Percentiles rank a stretch among this genome's conserved stretches.
These are phyloP conservation scores for Suillus plorans DNA, from an alignment of 768 basidiomycete species.

Conservation along the genomic window DNA sequence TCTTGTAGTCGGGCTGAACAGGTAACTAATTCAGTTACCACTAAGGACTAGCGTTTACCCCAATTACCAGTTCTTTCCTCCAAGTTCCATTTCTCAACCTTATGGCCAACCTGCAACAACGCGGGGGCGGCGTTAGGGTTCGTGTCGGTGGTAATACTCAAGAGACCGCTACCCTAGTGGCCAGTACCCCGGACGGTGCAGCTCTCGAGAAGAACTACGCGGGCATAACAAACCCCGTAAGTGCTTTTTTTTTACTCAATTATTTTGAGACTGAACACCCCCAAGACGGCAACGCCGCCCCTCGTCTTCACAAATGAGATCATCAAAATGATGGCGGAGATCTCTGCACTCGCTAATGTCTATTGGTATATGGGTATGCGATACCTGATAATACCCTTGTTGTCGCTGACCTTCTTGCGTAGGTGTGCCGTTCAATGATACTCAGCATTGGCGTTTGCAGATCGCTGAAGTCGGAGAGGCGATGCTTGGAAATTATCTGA, in stretches of 20 bases:
- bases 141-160: slow-evolving; percentile 83
- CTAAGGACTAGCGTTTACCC: not conserved
- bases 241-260: slow-evolving; percentile 11
- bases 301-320: slow-evolving; percentile 64
- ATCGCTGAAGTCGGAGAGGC: slow-evolving; percentile 59
- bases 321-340: slow-evolving; percentile 62
- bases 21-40: slow-evolving; percentile 4
- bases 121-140: slow-evolving; percentile 62
- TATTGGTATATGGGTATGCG: slow-evolving; percentile 60
- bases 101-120: slow-evolving; percentile 65
- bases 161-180: slow-evolving; percentile 56
- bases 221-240: slow-evolving; percentile 40
- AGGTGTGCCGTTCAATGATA: slow-evolving; percentile 69
- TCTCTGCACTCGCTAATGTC: slow-evolving; percentile 57
- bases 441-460: slow-evolving; percentile 46
- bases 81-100: slow-evolving; percentile 76
- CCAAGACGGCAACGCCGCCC: slow-evolving; percentile 64
- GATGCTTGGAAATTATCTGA: slow-evolving; percentile 62
- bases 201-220: slow-evolving; percentile 50
- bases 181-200: slow-evolving; percentile 44
- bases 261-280: not conserved
- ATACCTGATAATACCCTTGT: not conserved
- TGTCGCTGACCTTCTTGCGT: slow-evolving; percentile 6
- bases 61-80: slow-evolving; percentile 41
- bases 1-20: slow-evolving; percentile 19